A percentile compares a stretch with the other conserved stretches of the same genome.
phyloP scores from a whole-genome alignment of 1,139 yeast species.

The Spathaspora jeffriesii region DNA sequence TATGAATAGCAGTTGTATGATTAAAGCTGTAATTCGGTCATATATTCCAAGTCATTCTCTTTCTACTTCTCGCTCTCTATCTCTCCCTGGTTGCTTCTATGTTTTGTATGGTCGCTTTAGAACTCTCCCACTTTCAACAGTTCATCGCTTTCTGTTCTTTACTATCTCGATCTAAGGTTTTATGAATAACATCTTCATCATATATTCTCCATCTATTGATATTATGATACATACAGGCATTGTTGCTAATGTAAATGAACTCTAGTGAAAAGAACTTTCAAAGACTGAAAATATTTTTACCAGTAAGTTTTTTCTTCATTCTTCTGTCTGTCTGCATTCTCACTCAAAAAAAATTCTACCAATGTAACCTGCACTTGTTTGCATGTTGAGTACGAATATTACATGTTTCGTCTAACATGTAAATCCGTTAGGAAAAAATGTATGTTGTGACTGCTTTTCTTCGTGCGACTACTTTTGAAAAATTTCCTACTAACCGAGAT shows the following conservation, averaged over 20 bases:
- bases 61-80: neutral
- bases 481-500: neutral
- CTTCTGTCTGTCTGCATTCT: neutral
- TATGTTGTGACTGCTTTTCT: slow-evolving; percentile 9
- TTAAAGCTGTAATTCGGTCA: neutral
- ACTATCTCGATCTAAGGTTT: neutral
- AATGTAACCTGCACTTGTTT: neutral
- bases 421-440: neutral
- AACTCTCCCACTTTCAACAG: too few relatives aligned
- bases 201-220: neutral
- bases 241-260: slow-evolving; percentile 19
- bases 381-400: too few relatives aligned
- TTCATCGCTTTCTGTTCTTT: neutral
- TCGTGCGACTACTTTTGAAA: neutral
- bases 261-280: slow-evolving; percentile 5
- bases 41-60: neutral
- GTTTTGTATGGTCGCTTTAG: too few relatives aligned
- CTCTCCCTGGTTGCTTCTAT: too few relatives aligned
- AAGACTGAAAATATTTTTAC: slow-evolving; percentile 7
- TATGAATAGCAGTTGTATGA: neutral
- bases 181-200: neutral
- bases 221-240: slow-evolving; percentile 34
- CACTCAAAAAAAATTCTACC: neutral
- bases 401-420: too few relatives aligned
- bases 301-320: slow-evolving; percentile 5